phyloP scores from a whole-genome alignment of 441 rosid species.

The Brassica balearica region DNA sequence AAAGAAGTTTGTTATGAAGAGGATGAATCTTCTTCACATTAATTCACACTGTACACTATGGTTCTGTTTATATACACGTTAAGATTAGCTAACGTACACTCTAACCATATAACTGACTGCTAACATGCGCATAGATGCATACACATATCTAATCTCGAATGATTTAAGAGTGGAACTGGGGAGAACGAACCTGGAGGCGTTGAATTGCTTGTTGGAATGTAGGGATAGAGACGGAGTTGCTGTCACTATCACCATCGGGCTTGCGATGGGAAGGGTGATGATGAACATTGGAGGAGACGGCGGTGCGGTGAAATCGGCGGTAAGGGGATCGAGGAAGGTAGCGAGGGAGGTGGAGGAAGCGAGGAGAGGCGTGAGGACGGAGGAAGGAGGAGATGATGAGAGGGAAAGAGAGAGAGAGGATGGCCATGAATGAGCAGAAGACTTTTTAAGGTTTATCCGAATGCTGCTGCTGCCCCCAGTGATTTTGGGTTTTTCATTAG shows the following conservation, averaged over 20 bases:
- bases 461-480: neutral
- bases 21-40: too few relatives aligned
- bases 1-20: too few relatives aligned
- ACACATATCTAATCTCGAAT: too few relatives aligned
- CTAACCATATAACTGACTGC: too few relatives aligned
- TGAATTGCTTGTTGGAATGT: conserved; percentile 98
- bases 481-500: neutral
- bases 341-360: conserved; percentile 39
- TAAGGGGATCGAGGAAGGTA: conserved; percentile 42
- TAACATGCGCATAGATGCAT: too few relatives aligned
- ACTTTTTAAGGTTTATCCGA: conserved; percentile 10
- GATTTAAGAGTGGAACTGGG: neutral
- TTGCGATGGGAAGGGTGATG: conserved; percentile 49
- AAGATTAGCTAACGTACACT: too few relatives aligned
- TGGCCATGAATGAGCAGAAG: conserved; percentile 49
- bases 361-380: conserved; percentile 59
- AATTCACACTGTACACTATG: too few relatives aligned
- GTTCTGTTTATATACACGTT: too few relatives aligned
- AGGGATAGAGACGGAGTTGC: conserved; percentile 48
- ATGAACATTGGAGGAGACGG: conserved; percentile 49
- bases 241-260: conserved; percentile 31
- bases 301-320: conserved; percentile 50
- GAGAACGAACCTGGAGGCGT: conserved; percentile 69
- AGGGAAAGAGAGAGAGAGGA: conserved; percentile 65
- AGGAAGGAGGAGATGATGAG: conserved; percentile 67